phyloP scores from a whole-genome alignment of 257 asterid genomes.

The Ilex aquifolium region DNA sequence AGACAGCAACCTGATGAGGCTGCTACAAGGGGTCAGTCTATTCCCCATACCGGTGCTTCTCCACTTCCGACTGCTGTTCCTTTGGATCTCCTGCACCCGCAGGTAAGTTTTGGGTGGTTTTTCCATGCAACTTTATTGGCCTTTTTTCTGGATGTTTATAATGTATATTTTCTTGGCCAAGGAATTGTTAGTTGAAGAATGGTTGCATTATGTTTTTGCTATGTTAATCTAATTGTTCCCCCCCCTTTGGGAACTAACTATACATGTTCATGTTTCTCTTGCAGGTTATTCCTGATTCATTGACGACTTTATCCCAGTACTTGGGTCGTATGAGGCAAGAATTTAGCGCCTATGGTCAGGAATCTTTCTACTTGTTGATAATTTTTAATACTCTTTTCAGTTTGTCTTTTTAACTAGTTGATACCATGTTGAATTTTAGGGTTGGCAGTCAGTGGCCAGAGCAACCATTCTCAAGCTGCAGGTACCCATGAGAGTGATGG shows the following conservation, averaged over 20 bases:
- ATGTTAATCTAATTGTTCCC: background rate
- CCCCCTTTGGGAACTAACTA: background rate
- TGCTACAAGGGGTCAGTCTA: conserved; percentile 33
- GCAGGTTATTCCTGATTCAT: conserved; percentile 78
- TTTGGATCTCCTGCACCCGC: conserved; percentile 62
- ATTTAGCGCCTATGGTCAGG: conserved; percentile 53
- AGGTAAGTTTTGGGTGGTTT: conserved; percentile 33
- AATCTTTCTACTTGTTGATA: conserved; percentile 15
- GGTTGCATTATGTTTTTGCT: too few species aligned
- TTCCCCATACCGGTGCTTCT: conserved; percentile 11
- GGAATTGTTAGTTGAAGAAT: too few species aligned
- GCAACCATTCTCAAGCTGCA: conserved; percentile 34
- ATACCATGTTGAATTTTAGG: conserved; percentile 13
- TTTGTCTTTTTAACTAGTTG: conserved; percentile 1
- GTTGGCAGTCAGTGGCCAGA: conserved; percentile 42
- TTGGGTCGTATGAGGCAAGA: conserved; percentile 70
- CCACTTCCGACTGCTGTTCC: conserved; percentile 26
- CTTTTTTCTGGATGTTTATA: too few species aligned
- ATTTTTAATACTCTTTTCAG: conserved; percentile 8
- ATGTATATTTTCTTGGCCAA: too few species aligned
- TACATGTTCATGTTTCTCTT: conserved; percentile 12
- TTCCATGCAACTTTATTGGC: too few species aligned
- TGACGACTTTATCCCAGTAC: conserved; percentile 76
- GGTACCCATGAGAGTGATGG: conserved; percentile 36
- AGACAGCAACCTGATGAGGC: conserved; percentile 45